These are phyloP conservation scores for Boletus hoseneyae DNA, from an alignment of 1,284 basidiomycete genomes.

Conservation along the genomic window DNA sequence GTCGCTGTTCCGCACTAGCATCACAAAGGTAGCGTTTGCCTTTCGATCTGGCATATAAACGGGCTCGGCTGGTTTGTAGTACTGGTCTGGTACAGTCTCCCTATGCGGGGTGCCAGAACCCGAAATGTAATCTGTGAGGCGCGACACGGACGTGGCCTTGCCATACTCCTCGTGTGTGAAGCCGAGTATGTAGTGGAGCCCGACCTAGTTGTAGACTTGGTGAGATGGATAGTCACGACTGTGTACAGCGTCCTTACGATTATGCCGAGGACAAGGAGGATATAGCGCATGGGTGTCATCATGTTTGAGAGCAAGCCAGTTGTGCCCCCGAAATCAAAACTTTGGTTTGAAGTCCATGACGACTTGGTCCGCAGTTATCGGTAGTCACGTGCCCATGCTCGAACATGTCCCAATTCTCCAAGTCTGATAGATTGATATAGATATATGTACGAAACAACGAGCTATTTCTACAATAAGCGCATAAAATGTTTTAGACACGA, in stretches of 20 bases:
- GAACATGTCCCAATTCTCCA: not conserved
- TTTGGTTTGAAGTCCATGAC: no score
- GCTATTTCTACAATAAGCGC: constrained; percentile 23
- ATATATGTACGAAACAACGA: no score
- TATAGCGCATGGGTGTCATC: constrained; percentile 77
- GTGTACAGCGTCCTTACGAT: constrained; percentile 44
- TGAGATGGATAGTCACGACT: constrained; percentile 4
- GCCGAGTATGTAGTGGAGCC: constrained; percentile 68
- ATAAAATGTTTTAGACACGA: constrained; percentile 43
- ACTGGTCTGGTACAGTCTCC: constrained; percentile 51
- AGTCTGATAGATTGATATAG: no score
- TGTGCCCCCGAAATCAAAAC: no score
- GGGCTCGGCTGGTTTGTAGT: constrained; percentile 45
- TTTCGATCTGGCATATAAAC: constrained; percentile 44
- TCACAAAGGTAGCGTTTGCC: constrained; percentile 84
- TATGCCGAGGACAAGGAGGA: constrained; percentile 61
- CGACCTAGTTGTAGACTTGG: constrained; percentile 43
- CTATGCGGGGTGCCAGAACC: constrained; percentile 47
- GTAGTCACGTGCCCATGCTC: constrained; percentile 14
- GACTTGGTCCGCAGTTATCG: constrained; percentile 7
- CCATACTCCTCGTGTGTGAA: constrained; percentile 71
- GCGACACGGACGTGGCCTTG: constrained; percentile 57
- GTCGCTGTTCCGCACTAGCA: constrained; percentile 84
- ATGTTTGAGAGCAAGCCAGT: constrained; percentile 42
- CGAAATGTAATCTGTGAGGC: constrained; percentile 46